Base-by-base conservation (phyloP, 2,329 filamentous ascomycete species). In the Fusarium sp. region DNA sequence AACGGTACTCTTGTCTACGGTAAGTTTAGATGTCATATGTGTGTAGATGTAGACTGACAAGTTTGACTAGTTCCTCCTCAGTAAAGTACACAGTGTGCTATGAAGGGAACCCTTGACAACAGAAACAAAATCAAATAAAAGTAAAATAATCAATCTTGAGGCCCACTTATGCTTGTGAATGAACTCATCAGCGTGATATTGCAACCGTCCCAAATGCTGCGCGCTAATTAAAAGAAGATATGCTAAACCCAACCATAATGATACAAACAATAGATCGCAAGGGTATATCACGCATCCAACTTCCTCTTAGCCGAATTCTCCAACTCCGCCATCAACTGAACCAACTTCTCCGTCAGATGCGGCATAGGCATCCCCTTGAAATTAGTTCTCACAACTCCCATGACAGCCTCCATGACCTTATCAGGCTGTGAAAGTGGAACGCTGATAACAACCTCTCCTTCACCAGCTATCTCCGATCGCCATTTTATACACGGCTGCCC, bases 1-100 rank as follows among this genome's bases (percentile, higher is more conserved):
- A 74, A 85, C 68, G 87, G 87, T n/a, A 32, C 20, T 28, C 45
- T 74, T 2, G 49, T 71, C 35, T 74, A 40, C 13, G 50, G 71
- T 74, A 13, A 10, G 68, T 54, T n/a, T 9, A 8, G 6, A 15
- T 19, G 1, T 22, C 1, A 4, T 4, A 2, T 11, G 0, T 15
- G 9, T 2, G 3, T 35, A n/a, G 14, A n/a, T 15, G 2, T 5
- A 9, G 52, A 13, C 63, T 70, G 35, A 70, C 15, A 3, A 3
- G 30, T 5, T 10, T 6, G 0, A 45, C 14, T 37, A 64, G 61
- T 58, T 22, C 24, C 40, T n/a, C 54, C 56, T 6, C 6, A 37
- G 33, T 51, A 46, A 47, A 10, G 10, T 7, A 20, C 15, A 3
- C 2, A 7, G 8, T 4, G 7, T 4, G 14, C 17, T 26, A 3